These are phyloP conservation scores for Zygosaccharomyces lentus DNA, from an alignment of 805 yeast genomes.

Conservation along the genomic window DNA sequence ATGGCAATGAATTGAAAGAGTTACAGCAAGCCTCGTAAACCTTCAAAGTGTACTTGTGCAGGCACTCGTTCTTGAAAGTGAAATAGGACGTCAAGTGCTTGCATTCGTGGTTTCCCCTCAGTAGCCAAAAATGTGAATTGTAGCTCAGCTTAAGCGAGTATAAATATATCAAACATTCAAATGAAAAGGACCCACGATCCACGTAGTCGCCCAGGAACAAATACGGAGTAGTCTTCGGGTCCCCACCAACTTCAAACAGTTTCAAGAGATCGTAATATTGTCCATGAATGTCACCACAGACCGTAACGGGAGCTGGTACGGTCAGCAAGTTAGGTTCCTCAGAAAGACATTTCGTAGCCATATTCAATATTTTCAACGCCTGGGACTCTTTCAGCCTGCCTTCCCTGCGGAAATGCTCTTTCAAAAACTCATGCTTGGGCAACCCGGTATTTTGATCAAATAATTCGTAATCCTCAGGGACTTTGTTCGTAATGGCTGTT, in stretches of 20 bases:
- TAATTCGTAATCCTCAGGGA: conserved; percentile 65
- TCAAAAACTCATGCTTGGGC: conserved; percentile 70
- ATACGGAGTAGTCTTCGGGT: conserved; percentile 71
- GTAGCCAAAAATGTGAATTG: conserved; percentile 69
- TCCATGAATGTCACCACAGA: conserved; percentile 98
- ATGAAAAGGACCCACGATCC: conserved; percentile 87
- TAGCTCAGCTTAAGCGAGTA: conserved; percentile 75
- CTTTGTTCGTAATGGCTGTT: conserved; percentile 57
- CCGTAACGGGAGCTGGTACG: conserved; percentile 90
- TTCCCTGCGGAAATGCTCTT: conserved; percentile 70
- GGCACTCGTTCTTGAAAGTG: conserved; percentile 86
- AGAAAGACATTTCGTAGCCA: conserved; percentile 59
- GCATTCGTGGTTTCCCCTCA: conserved; percentile 95
- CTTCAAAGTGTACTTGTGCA: conserved; percentile 65
- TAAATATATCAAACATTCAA: conserved; percentile 72
- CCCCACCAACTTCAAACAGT: conserved; percentile 89
- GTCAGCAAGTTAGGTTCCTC: conserved; percentile 74
- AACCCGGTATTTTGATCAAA: conserved; percentile 53
- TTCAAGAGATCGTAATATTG: conserved; percentile 88
- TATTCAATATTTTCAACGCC: conserved; percentile 57
- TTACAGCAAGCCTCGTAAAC: conserved; percentile 70
- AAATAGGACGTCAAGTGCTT: conserved; percentile 89
- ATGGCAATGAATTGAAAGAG: conserved; percentile 82
- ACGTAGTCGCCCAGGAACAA: conserved; percentile 91
- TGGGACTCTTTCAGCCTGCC: conserved; percentile 75